Evolutionary conservation across 2,329 filamentous ascomycete species (phyloP), one percentile per base, ranked within the genome.

Genomic region (Claviceps sp.): DNA sequence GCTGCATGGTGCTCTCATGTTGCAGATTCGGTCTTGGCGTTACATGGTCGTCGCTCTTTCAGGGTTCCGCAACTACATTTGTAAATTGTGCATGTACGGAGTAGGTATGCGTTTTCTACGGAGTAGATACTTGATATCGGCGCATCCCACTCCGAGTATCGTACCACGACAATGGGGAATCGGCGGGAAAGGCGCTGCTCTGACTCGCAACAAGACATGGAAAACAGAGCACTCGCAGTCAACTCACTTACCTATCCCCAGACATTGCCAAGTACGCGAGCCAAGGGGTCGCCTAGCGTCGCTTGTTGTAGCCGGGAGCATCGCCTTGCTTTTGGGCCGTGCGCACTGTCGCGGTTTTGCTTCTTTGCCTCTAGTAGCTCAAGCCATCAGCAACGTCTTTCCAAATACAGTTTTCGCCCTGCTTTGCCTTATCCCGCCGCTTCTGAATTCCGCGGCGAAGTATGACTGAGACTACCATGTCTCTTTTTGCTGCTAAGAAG

Each of bases 251-350:
- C 30, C 11, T 22, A 44, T 47, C 34, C 49, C 37, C 24, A 42
- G 37, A n/a, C 22, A 41, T 41, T 42, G 22, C 18, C 37, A 34
- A 22, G 22, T 40, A 26, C 44, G 37, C 41, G 37, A 47, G 30
- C 16, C 43, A 37, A 48, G 26, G 42, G 44, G 9, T 34, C 30
- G 44, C 26, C 41, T 50, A 43, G 37, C 48, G 52, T 26, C 37
- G 37, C 48, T 37, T 45, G 30, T 41, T 44, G 37, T 52, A 47
- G 44, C 37, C 16, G n/a, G 34, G 20, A 46, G 44, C 47, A 46
- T 37, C 38, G 48, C 41, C 51, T 55, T 55, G 46, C 54, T 55
- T 55, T 55, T 51, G 48, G 22, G 26, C 6, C 38, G 50, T 18
- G 47, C 47, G 50, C 50, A 52, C 34, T 48, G 44, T 51, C 47